Evolutionary conservation across 2,329 filamentous ascomycete species (phyloP), one percentile per base, ranked within the genome.

Genomic region (Lojkania enalia): DNA sequence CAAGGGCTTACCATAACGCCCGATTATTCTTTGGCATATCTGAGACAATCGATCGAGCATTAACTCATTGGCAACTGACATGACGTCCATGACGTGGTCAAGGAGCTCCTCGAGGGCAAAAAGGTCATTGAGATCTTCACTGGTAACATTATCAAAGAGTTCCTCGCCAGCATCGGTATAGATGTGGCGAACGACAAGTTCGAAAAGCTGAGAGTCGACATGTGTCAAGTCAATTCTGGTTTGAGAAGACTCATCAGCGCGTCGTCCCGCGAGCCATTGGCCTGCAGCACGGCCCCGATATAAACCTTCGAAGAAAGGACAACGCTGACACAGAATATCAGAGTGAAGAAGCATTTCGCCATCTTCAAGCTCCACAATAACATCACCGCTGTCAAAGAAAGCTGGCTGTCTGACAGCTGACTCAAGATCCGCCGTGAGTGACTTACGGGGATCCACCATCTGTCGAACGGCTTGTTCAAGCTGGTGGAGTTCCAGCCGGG

Each of bases 41-140:
- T 96, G 88, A 4, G 89, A 90, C 4, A 99, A 74, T 5, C 91
- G 81, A 64, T 96, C 90, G 35, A 99, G 79, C 91, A 99, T 96
- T 45, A 99, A 74, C 69, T 99, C 92, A 63, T 99, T 94, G 11
- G 91, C 90, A 40, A 89, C 86, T 44, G 84, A 84, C 80, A 97
- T 86, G 33, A 97, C 88, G 57, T 96, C 90, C 72, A 97, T 80
- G 6, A 96, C 79, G n/a, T 94, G 75, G 57, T 97, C 90, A 3
- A 91, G 83, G 51, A 96, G 90, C 35, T 90, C 86, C 54, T 96
- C 90, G 4, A 95, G 54, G 18, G 68, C 68, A 12, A 70, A 55
- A 9, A 67, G 50, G 30, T 71, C 68, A 14, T 70, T 70, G 5
- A 70, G 71, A 48, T 85, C 84, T 13, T 81, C 74, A 25, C 82